Evolutionary conservation across 2,329 filamentous ascomycete species (phyloP).

Genomic region (Ascochyta pisi): DNA sequence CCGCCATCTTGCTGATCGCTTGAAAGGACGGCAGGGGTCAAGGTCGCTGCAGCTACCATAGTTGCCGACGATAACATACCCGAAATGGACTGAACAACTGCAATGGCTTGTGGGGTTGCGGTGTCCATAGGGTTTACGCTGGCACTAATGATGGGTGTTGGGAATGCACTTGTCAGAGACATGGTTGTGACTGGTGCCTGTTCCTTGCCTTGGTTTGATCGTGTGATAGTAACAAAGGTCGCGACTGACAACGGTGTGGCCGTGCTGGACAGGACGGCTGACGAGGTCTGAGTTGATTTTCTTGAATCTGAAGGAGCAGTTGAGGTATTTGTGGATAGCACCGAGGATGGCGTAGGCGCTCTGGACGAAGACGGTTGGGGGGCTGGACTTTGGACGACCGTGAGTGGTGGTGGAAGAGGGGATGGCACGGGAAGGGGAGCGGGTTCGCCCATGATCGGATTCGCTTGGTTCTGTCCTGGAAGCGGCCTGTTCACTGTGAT

Average conservation of each 20-base stretch:
- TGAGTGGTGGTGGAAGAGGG: background rate
- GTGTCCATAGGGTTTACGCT: background rate
- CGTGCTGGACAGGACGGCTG: background rate
- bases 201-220: conserved; percentile 3
- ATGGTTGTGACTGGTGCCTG: background rate
- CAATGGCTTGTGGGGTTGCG: background rate
- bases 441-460: conserved; percentile 1
- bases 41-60: background rate
- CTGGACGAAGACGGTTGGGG: background rate
- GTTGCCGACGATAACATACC: background rate
- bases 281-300: background rate
- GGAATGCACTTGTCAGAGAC: background rate
- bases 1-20: background rate
- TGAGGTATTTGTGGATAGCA: background rate
- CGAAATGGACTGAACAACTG: background rate
- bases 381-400: background rate
- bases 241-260: background rate
- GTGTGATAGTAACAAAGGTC: conserved; percentile 9
- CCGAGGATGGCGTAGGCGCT: background rate
- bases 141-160: background rate
- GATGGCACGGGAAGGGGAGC: background rate
- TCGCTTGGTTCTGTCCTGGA: conserved; percentile 10
- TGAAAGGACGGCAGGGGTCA: background rate
- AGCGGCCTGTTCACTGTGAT: conserved; percentile 6
- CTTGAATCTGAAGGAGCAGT: background rate